These are phyloP conservation scores for Malus hybrid DNA, from an alignment of 331 rosid species.

Conservation along the genomic window DNA sequence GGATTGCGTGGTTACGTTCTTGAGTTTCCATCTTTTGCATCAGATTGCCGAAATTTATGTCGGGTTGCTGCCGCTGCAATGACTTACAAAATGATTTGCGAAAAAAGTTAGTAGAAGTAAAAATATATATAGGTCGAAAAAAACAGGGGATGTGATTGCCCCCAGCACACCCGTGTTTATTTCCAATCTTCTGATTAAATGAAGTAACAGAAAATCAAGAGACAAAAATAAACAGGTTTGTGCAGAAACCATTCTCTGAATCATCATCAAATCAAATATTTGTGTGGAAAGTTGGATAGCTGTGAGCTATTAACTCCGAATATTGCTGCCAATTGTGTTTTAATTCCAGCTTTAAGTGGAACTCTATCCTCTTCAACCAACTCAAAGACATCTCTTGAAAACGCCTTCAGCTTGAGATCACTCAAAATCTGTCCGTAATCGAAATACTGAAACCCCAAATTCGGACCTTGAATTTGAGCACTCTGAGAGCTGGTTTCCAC, in stretches of 20 bases:
- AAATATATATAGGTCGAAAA: too few species aligned
- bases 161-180: too few species aligned
- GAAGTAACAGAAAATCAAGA: too few species aligned
- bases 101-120: too few species aligned
- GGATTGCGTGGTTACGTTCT: not conserved
- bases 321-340: slow-evolving; percentile 28
- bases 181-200: too few species aligned
- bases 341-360: slow-evolving; percentile 28
- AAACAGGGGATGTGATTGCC: too few species aligned
- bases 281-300: slow-evolving; percentile 18
- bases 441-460: not conserved
- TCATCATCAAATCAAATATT: not conserved
- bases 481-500: not conserved
- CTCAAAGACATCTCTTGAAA: too few species aligned
- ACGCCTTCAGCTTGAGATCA: too few species aligned
- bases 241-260: not conserved
- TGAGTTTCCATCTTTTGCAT: not conserved
- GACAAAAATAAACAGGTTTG: too few species aligned
- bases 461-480: not conserved
- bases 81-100: not conserved
- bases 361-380: not conserved
- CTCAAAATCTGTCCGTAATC: not conserved
- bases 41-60: not conserved
- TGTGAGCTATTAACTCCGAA: slow-evolving; percentile 14
- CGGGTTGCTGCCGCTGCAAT: slow-evolving; percentile 3